phyloP scores from a whole-genome alignment of 1,139 yeast genomes.

The Lodderomyces margitis region DNA sequence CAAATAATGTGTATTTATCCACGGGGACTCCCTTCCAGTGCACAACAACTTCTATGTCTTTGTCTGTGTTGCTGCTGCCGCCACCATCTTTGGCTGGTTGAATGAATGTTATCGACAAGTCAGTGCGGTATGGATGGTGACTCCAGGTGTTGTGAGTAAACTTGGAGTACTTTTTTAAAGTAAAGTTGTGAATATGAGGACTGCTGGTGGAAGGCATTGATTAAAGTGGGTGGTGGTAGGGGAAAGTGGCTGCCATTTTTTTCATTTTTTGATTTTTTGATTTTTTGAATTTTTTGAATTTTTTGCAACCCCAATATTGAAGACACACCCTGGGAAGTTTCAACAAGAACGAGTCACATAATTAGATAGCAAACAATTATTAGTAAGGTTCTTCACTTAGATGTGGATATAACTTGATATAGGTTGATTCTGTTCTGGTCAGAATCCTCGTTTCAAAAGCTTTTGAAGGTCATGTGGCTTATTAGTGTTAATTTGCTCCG shows the following conservation, averaged over 20 bases:
- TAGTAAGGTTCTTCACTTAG: no score
- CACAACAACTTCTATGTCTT: conserved; percentile 6
- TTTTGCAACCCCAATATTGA: no score
- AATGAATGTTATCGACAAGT: conserved; percentile 20
- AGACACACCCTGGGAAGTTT: no score
- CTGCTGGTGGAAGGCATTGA: not conserved
- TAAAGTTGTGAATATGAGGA: conserved; percentile 7
- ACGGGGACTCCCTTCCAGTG: conserved; percentile 24
- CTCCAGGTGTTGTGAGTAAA: conserved; percentile 18
- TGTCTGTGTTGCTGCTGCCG: conserved; percentile 10
- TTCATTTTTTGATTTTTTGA: no score
- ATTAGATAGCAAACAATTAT: no score
- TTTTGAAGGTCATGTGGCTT: no score
- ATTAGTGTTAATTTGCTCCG: no score
- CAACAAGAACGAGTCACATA: no score
- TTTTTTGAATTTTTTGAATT: no score
- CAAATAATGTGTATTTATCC: conserved; percentile 9
- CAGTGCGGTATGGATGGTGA: conserved; percentile 29
- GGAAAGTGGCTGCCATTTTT: not conserved
- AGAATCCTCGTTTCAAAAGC: no score
- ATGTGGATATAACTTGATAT: no score
- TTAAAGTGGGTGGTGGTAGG: not conserved
- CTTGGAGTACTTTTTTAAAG: conserved; percentile 14
- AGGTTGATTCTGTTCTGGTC: no score
- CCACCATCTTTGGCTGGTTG: conserved; percentile 11